Percentiles rank a stretch among this genome's conserved stretches.
Conservation (phyloP, 1,284 basidiomycete species). For the Pseudozyma hubeiensis region DNA sequence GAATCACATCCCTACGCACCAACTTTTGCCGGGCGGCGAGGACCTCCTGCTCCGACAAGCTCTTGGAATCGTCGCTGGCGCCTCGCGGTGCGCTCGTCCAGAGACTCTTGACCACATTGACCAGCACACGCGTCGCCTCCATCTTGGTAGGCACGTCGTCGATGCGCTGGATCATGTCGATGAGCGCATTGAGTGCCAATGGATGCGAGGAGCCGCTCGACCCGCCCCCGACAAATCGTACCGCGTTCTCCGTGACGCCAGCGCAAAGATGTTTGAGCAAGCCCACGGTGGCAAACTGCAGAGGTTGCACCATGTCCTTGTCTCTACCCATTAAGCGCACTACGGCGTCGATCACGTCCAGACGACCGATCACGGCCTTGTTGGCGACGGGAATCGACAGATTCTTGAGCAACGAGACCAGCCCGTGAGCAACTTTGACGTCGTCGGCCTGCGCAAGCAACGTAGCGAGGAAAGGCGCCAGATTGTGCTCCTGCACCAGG, state of each 20-base stretch:
- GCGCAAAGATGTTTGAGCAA: slow-evolving; percentile 88
- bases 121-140: slow-evolving; percentile 87
- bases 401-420: slow-evolving; percentile 59
- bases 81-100: slow-evolving; percentile 37
- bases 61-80: not conserved
- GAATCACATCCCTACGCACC: slow-evolving; percentile 36
- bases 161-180: slow-evolving; percentile 81
- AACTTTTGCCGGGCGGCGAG: slow-evolving; percentile 19
- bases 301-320: slow-evolving; percentile 70
- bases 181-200: slow-evolving; percentile 76
- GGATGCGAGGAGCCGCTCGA: not conserved
- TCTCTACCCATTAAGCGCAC: slow-evolving; percentile 37
- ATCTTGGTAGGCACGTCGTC: slow-evolving; percentile 85
- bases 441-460: slow-evolving; percentile 43
- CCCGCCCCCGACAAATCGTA: slow-evolving; percentile 73
- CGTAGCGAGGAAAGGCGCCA: slow-evolving; percentile 52
- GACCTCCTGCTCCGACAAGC: slow-evolving; percentile 1
- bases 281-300: slow-evolving; percentile 88
- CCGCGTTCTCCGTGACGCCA: slow-evolving; percentile 71
- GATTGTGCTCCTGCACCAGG: slow-evolving; percentile 48
- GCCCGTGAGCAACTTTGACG: slow-evolving; percentile 57
- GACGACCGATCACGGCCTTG: slow-evolving; percentile 48
- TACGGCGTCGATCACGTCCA: slow-evolving; percentile 35
- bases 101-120: slow-evolving; percentile 76
- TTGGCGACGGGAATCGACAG: slow-evolving; percentile 59